phyloP scores from a whole-genome alignment of 2,329 filamentous ascomycete genomes.

The Colletotrichum sp. region DNA sequence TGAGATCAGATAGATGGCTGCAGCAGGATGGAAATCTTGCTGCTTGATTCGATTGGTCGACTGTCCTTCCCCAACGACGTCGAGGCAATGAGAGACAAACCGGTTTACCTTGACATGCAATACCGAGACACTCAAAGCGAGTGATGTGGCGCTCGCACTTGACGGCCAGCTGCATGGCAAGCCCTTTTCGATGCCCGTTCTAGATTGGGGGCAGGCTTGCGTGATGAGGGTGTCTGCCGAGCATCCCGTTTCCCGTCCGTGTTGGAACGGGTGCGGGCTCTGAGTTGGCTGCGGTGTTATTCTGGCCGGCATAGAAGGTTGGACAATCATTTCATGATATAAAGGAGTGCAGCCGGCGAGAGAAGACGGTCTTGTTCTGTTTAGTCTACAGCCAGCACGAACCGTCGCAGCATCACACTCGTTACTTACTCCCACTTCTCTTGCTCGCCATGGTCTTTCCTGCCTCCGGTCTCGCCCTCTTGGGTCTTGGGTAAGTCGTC shows the following conservation, averaged over 20 bases:
- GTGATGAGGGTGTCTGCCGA: not conserved
- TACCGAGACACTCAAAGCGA: not conserved
- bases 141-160: not conserved
- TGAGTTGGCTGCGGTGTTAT: not conserved
- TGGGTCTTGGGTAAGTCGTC: slow-evolving; percentile 30
- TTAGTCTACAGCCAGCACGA: not conserved
- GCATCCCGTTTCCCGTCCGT: not conserved
- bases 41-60: not conserved
- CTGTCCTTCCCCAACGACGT: not conserved
- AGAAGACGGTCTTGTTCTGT: not conserved
- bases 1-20: not conserved
- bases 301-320: slow-evolving; percentile 26
- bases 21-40: not conserved
- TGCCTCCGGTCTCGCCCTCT: slow-evolving; percentile 28
- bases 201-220: not conserved
- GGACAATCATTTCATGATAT: slow-evolving; percentile 13
- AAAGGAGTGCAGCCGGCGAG: slow-evolving; percentile 6
- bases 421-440: slow-evolving; percentile 18
- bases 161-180: slow-evolving; percentile 3
- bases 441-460: slow-evolving; percentile 25
- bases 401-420: slow-evolving; percentile 23
- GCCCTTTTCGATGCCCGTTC: not conserved
- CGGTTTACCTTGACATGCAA: not conserved
- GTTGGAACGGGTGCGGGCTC: not conserved
- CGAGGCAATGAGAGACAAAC: not conserved